Evolutionary conservation across 331 rosid genomes (phyloP).

Genomic region (Pyrus hybrid): DNA sequence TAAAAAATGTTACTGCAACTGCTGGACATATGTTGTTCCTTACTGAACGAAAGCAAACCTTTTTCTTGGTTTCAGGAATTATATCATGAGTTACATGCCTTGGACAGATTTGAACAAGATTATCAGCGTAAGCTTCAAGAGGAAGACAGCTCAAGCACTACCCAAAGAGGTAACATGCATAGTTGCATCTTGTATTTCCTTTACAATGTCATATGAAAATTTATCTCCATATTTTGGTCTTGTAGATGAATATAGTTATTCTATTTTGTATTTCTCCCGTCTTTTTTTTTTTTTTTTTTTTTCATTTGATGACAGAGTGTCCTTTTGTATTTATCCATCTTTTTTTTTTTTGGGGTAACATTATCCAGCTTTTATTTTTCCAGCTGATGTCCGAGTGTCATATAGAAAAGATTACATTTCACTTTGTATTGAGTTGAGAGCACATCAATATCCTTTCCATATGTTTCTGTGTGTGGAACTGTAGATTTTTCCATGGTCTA

Average conservation of each 20-base stretch:
- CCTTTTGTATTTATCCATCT: neutral
- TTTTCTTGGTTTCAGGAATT: conserved; percentile 57
- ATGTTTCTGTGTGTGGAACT: neutral
- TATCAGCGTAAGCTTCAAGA: conserved; percentile 87
- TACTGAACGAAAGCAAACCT: conserved; percentile 7
- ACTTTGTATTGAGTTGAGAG: neutral
- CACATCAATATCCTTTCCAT: neutral
- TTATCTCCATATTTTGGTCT: neutral
- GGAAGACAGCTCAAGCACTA: conserved; percentile 75
- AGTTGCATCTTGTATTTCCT: conserved; percentile 10
- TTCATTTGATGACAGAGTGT: neutral
- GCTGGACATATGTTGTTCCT: neutral
- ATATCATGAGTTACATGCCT: conserved; percentile 90
- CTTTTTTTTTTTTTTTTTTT: neutral
- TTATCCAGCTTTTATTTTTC: neutral
- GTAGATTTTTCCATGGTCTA: neutral
- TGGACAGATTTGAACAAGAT: conserved; percentile 98
- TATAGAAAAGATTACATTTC: neutral
- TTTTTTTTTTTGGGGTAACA: too few species aligned
- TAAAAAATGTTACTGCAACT: neutral
- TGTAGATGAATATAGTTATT: neutral
- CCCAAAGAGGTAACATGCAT: conserved; percentile 89
- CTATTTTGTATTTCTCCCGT: neutral
- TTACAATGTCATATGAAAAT: neutral
- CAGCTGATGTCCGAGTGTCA: neutral